These are phyloP conservation scores for Aspergillus flavus DNA, from an alignment of 2,329 filamentous ascomycete species.

Conservation along the genomic window DNA sequence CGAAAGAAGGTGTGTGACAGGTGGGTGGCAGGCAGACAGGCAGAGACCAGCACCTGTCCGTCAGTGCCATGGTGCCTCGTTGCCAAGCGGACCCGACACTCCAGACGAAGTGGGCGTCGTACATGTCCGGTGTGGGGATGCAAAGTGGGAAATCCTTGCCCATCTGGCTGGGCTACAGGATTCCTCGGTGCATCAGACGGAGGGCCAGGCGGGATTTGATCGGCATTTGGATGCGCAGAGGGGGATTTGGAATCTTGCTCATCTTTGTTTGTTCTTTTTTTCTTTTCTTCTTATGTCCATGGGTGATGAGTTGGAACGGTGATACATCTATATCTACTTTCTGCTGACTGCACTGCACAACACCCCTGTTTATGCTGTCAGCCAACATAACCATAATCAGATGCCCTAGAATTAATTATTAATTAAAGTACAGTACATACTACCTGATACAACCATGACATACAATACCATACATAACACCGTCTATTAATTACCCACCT, in stretches of 20 bases:
- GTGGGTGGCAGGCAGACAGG: neutral
- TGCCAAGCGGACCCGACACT: neutral
- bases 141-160: neutral
- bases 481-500: neutral
- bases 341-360: neutral
- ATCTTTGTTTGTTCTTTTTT: neutral
- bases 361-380: neutral
- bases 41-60: neutral
- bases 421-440: neutral
- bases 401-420: neutral
- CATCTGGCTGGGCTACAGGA: constrained; percentile 1
- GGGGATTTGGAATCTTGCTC: neutral
- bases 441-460: neutral
- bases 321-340: neutral
- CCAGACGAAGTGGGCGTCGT: neutral
- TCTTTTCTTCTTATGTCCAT: neutral
- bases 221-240: neutral
- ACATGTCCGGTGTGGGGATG: neutral
- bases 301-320: neutral
- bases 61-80: neutral
- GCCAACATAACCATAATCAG: neutral
- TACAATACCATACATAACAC: neutral
- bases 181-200: neutral
- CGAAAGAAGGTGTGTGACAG: neutral
- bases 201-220: constrained; percentile 3